Base-by-base conservation (phyloP, 208 protist genomes). In the Lotmaria passim region DNA sequence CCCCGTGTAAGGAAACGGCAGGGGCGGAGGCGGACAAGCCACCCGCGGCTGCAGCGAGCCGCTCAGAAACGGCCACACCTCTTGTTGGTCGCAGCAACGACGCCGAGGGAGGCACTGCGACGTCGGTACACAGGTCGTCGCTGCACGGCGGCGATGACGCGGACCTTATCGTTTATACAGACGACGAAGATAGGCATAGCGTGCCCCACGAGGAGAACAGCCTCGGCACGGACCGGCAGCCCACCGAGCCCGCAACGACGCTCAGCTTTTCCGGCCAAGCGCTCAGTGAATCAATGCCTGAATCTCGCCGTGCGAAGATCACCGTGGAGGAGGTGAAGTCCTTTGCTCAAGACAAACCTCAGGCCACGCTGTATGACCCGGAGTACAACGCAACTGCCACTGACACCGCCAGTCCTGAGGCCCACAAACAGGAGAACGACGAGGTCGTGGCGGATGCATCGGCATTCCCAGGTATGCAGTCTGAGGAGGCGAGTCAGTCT, bases 351-450 rank as follows among this genome's bases (percentile, higher is more conserved):
- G 8, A 24, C 17, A 34, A n/a, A 8, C 7, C 64, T 2, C 52
- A 3, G 10, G 36, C 64, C 12, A 21, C 36, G 4, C 39, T 70
- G 1, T 70, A 61, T 31, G 64, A 70, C 30, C 64, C 64, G 24
- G 53, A 70, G n/a, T n/a, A n/a, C n/a, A n/a, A n/a, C n/a, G n/a
- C n/a, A n/a, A 28, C 7, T 12, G 28, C 30, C 5, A 21, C 19
- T 0, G 41, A 33, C 28, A n/a, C 15, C 36, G 7, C 36, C 12
- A 41, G 36, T 12, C n/a, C 21, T n/a, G n/a, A n/a, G n/a, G 19
- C 2, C 3, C 19, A 43, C 8, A 4, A 8, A 15, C 26, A 44
- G 33, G 15, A n/a, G 2, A 3, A 33, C 17, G 41, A 15, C 39
- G 50, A 24, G 31, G 24, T 12, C 0, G 24, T 14, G n/a, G 50